A percentile compares a stretch with the other conserved stretches of the same genome.
Evolutionary conservation across 441 rosid genomes (phyloP).

Genomic region (Jatropha podagrica): DNA sequence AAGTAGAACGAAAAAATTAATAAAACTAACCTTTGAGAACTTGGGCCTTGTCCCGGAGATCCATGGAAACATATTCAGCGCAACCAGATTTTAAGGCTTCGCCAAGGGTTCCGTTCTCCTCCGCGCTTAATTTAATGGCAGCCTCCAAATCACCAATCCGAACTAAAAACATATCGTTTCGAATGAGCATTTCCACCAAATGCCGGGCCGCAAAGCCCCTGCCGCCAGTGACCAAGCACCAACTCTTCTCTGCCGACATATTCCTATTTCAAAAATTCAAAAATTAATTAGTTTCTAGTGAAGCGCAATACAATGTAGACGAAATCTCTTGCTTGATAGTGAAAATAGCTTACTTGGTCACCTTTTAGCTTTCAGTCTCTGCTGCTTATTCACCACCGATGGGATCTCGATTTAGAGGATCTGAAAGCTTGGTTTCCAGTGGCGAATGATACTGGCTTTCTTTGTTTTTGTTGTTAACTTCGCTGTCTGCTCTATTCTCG

Average conservation of each 20-base stretch:
- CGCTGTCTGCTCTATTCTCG: background rate
- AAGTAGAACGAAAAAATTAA: background rate
- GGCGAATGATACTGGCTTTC: background rate
- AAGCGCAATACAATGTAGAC: background rate
- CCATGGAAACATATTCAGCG: slow-evolving; percentile 53
- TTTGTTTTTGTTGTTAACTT: background rate
- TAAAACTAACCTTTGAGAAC: slow-evolving; percentile 56
- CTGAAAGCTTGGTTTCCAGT: background rate
- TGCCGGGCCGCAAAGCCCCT: slow-evolving; percentile 85
- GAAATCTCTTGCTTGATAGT: background rate
- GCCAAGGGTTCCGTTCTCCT: slow-evolving; percentile 61
- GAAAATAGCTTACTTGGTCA: background rate
- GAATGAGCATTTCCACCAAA: slow-evolving; percentile 77
- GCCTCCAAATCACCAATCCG: slow-evolving; percentile 74
- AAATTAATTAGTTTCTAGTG: background rate
- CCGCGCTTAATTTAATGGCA: slow-evolving; percentile 53
- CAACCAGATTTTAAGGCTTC: slow-evolving; percentile 66
- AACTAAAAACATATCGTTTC: slow-evolving; percentile 44
- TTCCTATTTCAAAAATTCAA: background rate
- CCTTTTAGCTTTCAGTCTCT: background rate
- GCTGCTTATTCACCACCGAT: background rate
- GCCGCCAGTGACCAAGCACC: slow-evolving; percentile 87
- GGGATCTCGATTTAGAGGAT: background rate
- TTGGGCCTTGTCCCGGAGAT: slow-evolving; percentile 78
- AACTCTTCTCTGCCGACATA: slow-evolving; percentile 40